phyloP scores from a whole-genome alignment of 495 filamentous ascomycete genomes.

The Podospora tetraspora region DNA sequence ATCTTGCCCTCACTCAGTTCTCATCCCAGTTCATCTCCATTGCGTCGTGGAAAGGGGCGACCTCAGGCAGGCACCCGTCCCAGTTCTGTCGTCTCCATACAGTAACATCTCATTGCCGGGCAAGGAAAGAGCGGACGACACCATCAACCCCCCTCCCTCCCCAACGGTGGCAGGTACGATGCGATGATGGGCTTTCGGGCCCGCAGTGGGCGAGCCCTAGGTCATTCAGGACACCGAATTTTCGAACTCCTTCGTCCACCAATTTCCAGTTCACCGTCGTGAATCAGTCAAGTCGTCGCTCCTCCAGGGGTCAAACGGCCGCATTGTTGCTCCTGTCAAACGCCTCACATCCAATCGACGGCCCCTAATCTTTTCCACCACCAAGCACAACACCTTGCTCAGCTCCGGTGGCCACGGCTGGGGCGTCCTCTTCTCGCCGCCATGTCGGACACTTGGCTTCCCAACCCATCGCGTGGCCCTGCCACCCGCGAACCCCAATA shows the following conservation, averaged over 20 bases:
- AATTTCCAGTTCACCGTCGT: background rate
- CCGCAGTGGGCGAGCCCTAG: background rate
- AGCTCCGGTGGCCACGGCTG: background rate
- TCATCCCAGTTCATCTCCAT: background rate
- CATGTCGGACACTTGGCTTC: conserved; percentile 11
- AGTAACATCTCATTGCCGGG: background rate
- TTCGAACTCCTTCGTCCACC: background rate
- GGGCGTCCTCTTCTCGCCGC: background rate
- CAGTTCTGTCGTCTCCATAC: background rate
- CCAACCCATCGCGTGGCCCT: background rate
- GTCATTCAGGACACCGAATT: background rate
- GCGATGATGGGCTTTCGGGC: background rate
- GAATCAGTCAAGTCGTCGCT: background rate
- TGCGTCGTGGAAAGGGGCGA: background rate
- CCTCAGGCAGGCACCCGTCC: background rate
- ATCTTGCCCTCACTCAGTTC: background rate
- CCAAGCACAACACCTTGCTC: background rate
- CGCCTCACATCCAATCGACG: background rate
- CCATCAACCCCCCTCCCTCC: background rate
- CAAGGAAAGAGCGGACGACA: background rate
- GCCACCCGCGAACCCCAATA: background rate
- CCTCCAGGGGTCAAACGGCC: background rate
- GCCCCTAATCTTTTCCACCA: background rate
- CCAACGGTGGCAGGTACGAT: background rate
- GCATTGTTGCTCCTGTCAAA: background rate